phyloP scores from a whole-genome alignment of 2,329 filamentous ascomycete species.

The Phaeosphaeriaceae sp. region DNA sequence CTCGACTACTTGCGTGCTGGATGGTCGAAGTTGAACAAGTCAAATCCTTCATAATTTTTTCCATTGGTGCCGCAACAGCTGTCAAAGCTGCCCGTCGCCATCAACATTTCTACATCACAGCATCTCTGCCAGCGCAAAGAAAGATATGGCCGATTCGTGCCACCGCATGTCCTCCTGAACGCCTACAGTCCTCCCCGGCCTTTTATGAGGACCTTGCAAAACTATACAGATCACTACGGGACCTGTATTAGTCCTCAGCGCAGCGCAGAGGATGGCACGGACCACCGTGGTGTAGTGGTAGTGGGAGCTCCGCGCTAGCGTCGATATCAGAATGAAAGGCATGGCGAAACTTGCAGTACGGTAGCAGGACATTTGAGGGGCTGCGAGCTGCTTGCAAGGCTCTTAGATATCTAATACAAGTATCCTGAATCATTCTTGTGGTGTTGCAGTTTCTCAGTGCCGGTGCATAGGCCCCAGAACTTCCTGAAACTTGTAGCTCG shows the following conservation, averaged over 20 bases:
- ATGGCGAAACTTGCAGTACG: background rate
- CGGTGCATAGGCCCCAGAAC: background rate
- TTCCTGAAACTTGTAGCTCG: background rate
- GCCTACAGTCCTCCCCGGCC: background rate
- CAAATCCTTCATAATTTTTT: background rate
- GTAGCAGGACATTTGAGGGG: background rate
- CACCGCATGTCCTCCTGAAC: background rate
- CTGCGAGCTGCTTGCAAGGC: background rate
- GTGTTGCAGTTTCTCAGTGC: slow-evolving; percentile 17
- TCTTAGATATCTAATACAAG: background rate
- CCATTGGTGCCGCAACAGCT: background rate
- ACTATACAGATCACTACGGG: background rate
- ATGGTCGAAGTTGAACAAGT: background rate
- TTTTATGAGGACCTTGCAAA: background rate
- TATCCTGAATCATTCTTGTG: slow-evolving; percentile 3
- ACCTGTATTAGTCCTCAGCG: background rate
- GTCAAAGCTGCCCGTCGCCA: background rate
- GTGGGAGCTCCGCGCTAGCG: slow-evolving; percentile 11
- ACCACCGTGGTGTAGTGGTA: slow-evolving; percentile 5
- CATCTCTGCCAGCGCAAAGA: background rate
- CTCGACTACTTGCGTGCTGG: background rate
- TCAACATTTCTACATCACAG: background rate
- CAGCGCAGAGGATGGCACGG: background rate
- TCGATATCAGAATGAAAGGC: slow-evolving; percentile 3
- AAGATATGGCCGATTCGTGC: background rate